Evolutionary conservation across 2,329 filamentous ascomycete species (phyloP), one percentile per base, ranked within the genome.

Genomic region (Exophiala sideris): DNA sequence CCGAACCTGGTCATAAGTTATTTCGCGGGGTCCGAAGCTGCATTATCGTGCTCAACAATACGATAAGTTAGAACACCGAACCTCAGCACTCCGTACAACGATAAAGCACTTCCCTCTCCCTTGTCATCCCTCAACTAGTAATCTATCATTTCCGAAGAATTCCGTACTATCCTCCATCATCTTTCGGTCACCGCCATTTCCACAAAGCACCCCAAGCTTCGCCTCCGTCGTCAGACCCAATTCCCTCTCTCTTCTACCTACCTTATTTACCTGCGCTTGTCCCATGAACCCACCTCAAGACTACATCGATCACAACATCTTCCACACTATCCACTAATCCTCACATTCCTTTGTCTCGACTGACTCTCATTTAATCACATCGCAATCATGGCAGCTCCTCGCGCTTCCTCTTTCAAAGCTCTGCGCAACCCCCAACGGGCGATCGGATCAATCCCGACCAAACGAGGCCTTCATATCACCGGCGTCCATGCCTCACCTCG

Each of bases 391-490:
- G 67, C 73, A 52, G 74, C 73, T 66, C 67, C 73, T 56, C 72
- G 72, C 56, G 72, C 73, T 39, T 68, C 69, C 32, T 76, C 74
- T 11, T 63, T 77, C 50, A 74, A 73, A 58, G 73, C 72, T 56
- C 66, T 77, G 34, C 73, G 73, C 61, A 64, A 69, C 59, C 68
- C 76, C 18, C 71, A 60, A 32, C 55, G 55, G 36, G 41, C 72
- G 5, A 64, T 65, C 50, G 62, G 62, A 7, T 63, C 67, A 41
- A 62, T 65, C 20, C 66, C 72, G 20, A 58, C 68, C 54, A 72
- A 71, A 62, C 81, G 82, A 61, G 68, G 70, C 52, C 75, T 85
- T 46, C 79, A 81, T 70, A 83, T 84, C 72, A 85, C 82, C 34
- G 81, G 81, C 50, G 77, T 78, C 36, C 74, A 81, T 24, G 81